Conservation (phyloP, 2,329 filamentous ascomycete species). For the Coniochaeta sp. region DNA sequence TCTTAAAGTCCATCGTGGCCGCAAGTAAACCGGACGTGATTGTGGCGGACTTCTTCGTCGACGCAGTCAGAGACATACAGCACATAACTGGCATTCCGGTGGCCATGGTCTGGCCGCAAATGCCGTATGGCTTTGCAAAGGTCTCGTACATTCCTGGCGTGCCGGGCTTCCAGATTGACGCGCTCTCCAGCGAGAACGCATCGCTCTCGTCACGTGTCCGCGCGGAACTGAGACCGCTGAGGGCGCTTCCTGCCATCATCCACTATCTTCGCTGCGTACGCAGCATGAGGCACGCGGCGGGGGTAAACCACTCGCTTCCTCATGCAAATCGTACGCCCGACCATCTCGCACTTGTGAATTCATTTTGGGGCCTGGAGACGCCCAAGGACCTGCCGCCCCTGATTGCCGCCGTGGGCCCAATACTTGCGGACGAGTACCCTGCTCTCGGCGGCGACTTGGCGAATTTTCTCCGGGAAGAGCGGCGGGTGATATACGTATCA, state of each 20-base stretch:
- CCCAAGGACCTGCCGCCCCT: constrained; percentile 33
- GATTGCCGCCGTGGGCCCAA: constrained; percentile 29
- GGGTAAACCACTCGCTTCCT: constrained; percentile 22
- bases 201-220: constrained; percentile 27
- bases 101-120: constrained; percentile 31
- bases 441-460: constrained; percentile 17
- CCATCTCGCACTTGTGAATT: constrained; percentile 34
- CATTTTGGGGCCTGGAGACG: constrained; percentile 33
- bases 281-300: constrained; percentile 24
- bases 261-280: constrained; percentile 20
- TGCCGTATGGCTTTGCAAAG: constrained; percentile 29
- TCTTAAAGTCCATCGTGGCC: constrained; percentile 2
- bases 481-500: constrained; percentile 29
- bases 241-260: constrained; percentile 20
- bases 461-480: constrained; percentile 23
- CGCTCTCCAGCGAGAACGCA: constrained; percentile 29
- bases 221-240: constrained; percentile 24
- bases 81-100: constrained; percentile 27
- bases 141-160: constrained; percentile 31
- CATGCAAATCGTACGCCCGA: constrained; percentile 25
- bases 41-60: constrained; percentile 35
- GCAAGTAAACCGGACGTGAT: constrained; percentile 27
- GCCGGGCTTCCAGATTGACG: constrained; percentile 32
- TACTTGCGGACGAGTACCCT: constrained; percentile 26
- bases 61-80: constrained; percentile 31